phyloP scores from a whole-genome alignment of 768 basidiomycete species.

The Russula virescens region DNA sequence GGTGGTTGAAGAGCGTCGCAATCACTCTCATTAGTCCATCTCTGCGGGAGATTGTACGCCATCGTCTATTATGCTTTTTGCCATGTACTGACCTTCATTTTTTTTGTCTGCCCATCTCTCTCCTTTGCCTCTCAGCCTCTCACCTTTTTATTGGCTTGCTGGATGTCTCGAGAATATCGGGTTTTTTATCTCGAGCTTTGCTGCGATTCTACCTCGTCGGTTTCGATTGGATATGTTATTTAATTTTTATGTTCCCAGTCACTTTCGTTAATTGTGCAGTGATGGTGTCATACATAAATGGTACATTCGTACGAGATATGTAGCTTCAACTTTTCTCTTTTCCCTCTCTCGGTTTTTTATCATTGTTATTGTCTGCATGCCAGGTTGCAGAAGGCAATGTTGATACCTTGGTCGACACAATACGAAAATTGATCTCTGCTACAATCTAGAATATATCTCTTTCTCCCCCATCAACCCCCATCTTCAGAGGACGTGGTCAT shows the following conservation, averaged over 20 bases:
- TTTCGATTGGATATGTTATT: not conserved
- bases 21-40: slow-evolving; percentile 19
- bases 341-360: not conserved
- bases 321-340: not conserved
- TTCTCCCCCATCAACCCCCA: no score
- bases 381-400: slow-evolving; percentile 15
- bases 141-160: not conserved
- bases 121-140: not conserved
- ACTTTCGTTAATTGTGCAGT: not conserved
- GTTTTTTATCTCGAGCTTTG: no score
- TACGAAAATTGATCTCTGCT: not conserved
- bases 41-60: no score
- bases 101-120: not conserved
- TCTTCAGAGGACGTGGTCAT: no score
- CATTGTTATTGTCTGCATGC: not conserved
- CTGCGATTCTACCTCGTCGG: not conserved
- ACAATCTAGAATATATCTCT: not conserved
- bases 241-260: not conserved
- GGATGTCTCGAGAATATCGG: slow-evolving; percentile 3
- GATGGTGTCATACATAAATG: no score
- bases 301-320: not conserved
- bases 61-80: not conserved
- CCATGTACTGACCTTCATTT: slow-evolving; percentile 4
- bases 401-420: slow-evolving; percentile 3
- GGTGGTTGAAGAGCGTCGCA: slow-evolving; percentile 58